Percentiles rank a stretch among this genome's conserved stretches.
Conservation (phyloP, 306 rosid genomes). For the Fragaria nilgerrensis region DNA sequence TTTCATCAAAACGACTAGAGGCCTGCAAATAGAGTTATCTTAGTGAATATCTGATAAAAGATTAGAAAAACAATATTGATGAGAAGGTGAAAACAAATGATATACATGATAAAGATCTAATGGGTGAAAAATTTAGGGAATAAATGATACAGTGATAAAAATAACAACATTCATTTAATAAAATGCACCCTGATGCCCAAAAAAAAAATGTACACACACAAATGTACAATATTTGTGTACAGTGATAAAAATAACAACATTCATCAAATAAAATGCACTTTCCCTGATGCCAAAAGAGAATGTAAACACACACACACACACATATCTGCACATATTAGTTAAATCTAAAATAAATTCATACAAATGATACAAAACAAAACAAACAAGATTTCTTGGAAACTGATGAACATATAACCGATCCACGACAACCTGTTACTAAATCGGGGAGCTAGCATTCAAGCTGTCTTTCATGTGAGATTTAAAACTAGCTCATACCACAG, state of each 20-base stretch:
- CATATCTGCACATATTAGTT: not conserved
- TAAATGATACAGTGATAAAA: not conserved
- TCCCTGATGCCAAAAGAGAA: not conserved
- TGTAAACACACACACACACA: not conserved
- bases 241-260: not conserved
- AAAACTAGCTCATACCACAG: constrained; percentile 42
- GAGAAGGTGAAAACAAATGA: constrained; percentile 6
- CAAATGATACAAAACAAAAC: not conserved
- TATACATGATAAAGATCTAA: not conserved
- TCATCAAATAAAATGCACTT: not conserved
- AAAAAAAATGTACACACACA: too few relatives aligned
- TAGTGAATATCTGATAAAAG: constrained; percentile 22
- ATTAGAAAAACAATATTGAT: constrained; percentile 3
- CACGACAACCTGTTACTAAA: not conserved
- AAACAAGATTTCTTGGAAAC: not conserved
- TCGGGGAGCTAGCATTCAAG: not conserved
- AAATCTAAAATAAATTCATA: not conserved
- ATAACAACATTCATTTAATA: not conserved
- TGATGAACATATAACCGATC: not conserved
- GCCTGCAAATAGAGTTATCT: constrained; percentile 34
- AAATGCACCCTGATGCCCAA: not conserved
- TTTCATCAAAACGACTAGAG: constrained; percentile 90
- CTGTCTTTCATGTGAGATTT: not conserved
- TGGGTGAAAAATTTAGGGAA: not conserved
- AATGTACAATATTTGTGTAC: not conserved